phyloP scores from a whole-genome alignment of 1,284 basidiomycete genomes.

The Sporisorium exsertum region DNA sequence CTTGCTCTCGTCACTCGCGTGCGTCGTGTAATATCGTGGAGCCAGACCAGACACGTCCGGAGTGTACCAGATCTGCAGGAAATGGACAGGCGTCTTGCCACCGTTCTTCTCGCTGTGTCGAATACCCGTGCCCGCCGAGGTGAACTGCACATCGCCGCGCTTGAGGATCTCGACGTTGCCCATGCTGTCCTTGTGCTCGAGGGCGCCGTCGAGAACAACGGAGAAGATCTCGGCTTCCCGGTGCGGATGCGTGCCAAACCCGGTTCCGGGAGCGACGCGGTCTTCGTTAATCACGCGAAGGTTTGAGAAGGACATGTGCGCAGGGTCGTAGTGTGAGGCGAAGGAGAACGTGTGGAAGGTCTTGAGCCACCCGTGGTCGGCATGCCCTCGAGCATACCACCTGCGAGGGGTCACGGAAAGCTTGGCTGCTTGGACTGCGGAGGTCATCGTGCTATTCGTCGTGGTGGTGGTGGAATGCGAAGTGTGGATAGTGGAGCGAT shows the following conservation, averaged over 20 bases:
- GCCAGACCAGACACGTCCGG: conserved; percentile 35
- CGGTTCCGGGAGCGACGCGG: conserved; percentile 79
- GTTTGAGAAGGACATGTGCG: conserved; percentile 72
- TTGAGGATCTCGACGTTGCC: conserved; percentile 87
- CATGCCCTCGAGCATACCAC: conserved; percentile 42
- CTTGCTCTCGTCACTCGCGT: conserved; percentile 47
- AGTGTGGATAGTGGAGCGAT: neutral
- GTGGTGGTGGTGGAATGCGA: neutral
- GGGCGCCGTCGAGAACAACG: conserved; percentile 81
- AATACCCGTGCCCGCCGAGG: conserved; percentile 87
- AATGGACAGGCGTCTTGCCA: conserved; percentile 69
- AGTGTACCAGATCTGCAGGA: conserved; percentile 62
- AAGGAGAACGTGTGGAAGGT: conserved; percentile 74
- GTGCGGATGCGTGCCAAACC: conserved; percentile 88
- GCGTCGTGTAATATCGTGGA: conserved; percentile 57
- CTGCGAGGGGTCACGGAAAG: conserved; percentile 30
- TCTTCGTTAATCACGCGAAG: conserved; percentile 84
- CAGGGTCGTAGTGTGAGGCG: conserved; percentile 77
- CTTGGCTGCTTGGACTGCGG: conserved; percentile 31
- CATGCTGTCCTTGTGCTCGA: conserved; percentile 84
- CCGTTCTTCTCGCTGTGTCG: conserved; percentile 79
- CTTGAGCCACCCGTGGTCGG: conserved; percentile 89
- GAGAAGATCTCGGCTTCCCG: conserved; percentile 85
- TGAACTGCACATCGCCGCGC: conserved; percentile 89
- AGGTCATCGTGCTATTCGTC: conserved; percentile 9